Conservation (phyloP, 2,329 filamentous ascomycete genomes). For the Alternaria sp. region DNA sequence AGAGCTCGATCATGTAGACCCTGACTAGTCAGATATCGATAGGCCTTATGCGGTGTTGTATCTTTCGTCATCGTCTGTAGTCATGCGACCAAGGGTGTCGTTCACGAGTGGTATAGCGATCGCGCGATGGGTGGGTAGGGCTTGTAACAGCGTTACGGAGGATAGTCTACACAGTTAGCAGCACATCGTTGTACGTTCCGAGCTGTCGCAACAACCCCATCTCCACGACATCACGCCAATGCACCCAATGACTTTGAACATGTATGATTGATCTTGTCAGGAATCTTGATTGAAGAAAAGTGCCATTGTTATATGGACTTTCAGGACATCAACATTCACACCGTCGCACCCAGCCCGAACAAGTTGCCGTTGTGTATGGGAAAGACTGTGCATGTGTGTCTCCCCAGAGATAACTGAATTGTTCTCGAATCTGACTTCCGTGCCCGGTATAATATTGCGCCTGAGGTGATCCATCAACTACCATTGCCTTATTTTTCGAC, state of each 20-base stretch:
- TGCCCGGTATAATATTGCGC: constrained; percentile 34
- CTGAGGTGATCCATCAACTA: constrained; percentile 31
- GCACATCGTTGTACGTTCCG: background rate
- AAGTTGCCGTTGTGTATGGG: constrained; percentile 38
- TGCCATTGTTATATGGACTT: constrained; percentile 47
- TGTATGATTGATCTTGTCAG: constrained; percentile 48
- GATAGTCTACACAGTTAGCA: background rate
- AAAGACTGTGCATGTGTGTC: constrained; percentile 41
- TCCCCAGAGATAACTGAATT: constrained; percentile 27
- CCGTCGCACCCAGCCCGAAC: constrained; percentile 47
- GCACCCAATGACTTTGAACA: constrained; percentile 33
- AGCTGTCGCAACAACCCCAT: background rate
- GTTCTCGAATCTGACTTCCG: constrained; percentile 33
- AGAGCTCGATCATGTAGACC: background rate
- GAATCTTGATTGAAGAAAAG: constrained; percentile 47
- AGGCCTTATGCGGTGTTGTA: background rate
- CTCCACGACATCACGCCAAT: background rate
- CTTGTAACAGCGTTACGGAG: background rate
- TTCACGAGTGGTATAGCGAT: background rate
- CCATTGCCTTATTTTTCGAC: constrained; percentile 29
- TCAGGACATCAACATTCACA: constrained; percentile 44
- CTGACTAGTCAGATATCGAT: background rate
- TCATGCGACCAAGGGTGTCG: background rate
- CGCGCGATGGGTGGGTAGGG: background rate
- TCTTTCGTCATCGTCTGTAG: background rate